These are phyloP conservation scores for Suhomyces canberraensis DNA, from an alignment of 805 yeast species.

Conservation along the genomic window DNA sequence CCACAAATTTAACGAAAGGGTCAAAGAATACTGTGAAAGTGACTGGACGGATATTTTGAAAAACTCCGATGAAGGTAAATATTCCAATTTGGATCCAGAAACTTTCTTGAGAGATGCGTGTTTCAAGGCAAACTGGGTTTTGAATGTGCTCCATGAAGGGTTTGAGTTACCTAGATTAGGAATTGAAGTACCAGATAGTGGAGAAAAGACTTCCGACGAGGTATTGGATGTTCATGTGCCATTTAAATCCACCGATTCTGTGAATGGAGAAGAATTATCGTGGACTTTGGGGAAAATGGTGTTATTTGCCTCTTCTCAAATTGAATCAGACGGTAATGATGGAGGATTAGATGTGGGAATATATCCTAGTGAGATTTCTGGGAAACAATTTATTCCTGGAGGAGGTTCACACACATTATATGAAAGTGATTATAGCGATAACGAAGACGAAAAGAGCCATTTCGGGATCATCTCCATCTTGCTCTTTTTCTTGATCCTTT, in stretches of 20 bases:
- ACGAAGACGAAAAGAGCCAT: background rate
- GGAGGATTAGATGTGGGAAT: slow-evolving; percentile 31
- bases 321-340: slow-evolving; percentile 24
- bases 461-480: slow-evolving; percentile 11
- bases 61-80: slow-evolving; percentile 52
- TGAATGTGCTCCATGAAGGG: slow-evolving; percentile 87
- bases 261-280: slow-evolving; percentile 82
- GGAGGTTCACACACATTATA: slow-evolving; percentile 13
- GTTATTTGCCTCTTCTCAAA: slow-evolving; percentile 73
- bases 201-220: slow-evolving; percentile 23
- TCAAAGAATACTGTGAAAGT: slow-evolving; percentile 69
- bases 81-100: slow-evolving; percentile 52
- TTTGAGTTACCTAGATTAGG: slow-evolving; percentile 78
- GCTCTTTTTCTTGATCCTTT: slow-evolving; percentile 12
- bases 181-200: slow-evolving; percentile 36
- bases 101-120: slow-evolving; percentile 68
- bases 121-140: slow-evolving; percentile 93
- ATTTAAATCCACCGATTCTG: slow-evolving; percentile 76
- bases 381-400: slow-evolving; percentile 31
- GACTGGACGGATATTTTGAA: slow-evolving; percentile 61
- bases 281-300: slow-evolving; percentile 94
- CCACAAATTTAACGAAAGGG: slow-evolving; percentile 59
- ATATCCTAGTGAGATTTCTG: slow-evolving; percentile 37
- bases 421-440: slow-evolving; percentile 16
- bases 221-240: slow-evolving; percentile 46